phyloP scores from a whole-genome alignment of 2,329 filamentous ascomycete species.

The Elsinoe necatrix region DNA sequence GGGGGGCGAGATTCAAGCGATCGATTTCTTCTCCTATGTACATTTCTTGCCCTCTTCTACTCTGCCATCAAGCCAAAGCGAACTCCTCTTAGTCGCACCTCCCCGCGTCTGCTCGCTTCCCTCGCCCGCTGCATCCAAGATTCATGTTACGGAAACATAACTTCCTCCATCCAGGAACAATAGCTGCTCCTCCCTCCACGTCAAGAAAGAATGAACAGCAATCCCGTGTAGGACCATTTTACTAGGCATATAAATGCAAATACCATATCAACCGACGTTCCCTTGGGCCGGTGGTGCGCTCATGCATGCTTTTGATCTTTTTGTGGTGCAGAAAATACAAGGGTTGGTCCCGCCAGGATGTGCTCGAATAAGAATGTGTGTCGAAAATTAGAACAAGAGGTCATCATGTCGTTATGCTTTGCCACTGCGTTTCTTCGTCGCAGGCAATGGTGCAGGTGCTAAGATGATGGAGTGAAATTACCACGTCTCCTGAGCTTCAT shows the following conservation, averaged over 20 bases:
- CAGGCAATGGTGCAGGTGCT: neutral
- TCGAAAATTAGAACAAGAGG: neutral
- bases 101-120: no score
- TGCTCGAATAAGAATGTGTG: neutral
- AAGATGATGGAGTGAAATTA: neutral
- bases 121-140: no score
- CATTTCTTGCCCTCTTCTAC: neutral
- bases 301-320: neutral
- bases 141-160: no score
- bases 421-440: no score
- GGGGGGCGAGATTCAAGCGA: neutral
- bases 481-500: conserved; percentile 6
- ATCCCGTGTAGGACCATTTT: neutral
- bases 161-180: no score
- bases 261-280: neutral
- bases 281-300: neutral
- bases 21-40: neutral
- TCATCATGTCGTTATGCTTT: neutral
- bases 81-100: no score
- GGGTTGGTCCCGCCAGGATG: neutral
- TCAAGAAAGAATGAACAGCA: neutral
- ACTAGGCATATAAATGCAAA: conserved; percentile 1
- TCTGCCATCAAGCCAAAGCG: neutral
- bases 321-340: neutral
- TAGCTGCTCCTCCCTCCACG: neutral